Conservation (phyloP, 1,284 basidiomycete species). For the Pascua guehoae region DNA sequence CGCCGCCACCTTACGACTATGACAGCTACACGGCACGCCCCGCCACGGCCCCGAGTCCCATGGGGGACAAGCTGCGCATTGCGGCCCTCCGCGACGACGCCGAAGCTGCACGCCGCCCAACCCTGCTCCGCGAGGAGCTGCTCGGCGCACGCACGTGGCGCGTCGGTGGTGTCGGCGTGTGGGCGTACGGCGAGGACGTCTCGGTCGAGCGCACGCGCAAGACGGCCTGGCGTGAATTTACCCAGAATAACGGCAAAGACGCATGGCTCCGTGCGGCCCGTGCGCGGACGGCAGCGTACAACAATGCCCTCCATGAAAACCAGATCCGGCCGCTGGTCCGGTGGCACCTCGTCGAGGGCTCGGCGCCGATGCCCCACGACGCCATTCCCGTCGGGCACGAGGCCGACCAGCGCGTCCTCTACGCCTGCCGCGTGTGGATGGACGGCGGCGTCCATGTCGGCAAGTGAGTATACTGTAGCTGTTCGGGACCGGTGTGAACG, state of each 20-base stretch:
- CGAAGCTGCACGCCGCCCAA: constrained; percentile 2
- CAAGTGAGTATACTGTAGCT: constrained; percentile 37
- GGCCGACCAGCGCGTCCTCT: constrained; percentile 36
- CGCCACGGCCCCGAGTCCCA: not conserved
- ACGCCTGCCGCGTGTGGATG: constrained; percentile 41
- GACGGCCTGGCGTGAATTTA: constrained; percentile 30
- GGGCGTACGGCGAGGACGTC: constrained; percentile 28
- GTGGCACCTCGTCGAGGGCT: constrained; percentile 42
- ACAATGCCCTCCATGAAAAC: not conserved
- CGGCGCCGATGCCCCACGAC: constrained; percentile 34
- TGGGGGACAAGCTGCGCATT: not conserved
- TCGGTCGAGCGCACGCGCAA: constrained; percentile 27
- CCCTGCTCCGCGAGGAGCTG: constrained; percentile 32
- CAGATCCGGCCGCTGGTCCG: constrained; percentile 34
- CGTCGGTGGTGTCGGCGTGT: constrained; percentile 38
- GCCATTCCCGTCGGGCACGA: constrained; percentile 46
- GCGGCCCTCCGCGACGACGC: constrained; percentile 12
- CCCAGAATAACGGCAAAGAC: constrained; percentile 15
- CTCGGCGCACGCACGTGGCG: constrained; percentile 35
- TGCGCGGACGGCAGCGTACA: constrained; percentile 56
- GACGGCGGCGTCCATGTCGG: constrained; percentile 45
- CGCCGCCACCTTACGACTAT: not conserved
- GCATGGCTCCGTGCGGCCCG: constrained; percentile 66
- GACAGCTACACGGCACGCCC: not conserved
- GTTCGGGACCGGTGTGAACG: not conserved